A percentile compares a stretch with the other conserved stretches of the same genome.
Conservation (phyloP, 495 filamentous ascomycete genomes). For the Penicillium atrosanguineum region DNA sequence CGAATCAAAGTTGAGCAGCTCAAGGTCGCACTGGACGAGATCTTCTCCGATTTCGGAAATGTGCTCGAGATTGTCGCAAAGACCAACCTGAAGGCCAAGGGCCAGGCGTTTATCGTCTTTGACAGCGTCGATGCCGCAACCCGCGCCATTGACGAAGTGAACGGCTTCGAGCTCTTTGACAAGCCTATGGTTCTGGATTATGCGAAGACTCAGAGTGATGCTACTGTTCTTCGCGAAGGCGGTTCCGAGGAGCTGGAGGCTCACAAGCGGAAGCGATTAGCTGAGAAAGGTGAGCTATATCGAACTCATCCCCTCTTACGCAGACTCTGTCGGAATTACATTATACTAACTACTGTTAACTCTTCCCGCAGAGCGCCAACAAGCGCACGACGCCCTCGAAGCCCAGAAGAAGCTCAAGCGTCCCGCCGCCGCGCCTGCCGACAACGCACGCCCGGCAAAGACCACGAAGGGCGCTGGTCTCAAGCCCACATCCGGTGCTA, state of each 20-base stretch:
- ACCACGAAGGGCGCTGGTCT: slow-evolving; percentile 73
- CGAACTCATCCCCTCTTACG: neutral
- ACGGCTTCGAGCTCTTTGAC: slow-evolving; percentile 91
- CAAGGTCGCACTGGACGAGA: slow-evolving; percentile 66
- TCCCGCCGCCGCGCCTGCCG: slow-evolving; percentile 48
- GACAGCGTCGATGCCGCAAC: slow-evolving; percentile 72
- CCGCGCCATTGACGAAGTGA: slow-evolving; percentile 81
- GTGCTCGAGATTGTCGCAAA: slow-evolving; percentile 93
- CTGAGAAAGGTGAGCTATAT: slow-evolving; percentile 75
- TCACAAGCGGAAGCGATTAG: slow-evolving; percentile 81
- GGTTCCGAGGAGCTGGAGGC: slow-evolving; percentile 78
- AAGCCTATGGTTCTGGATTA: slow-evolving; percentile 89
- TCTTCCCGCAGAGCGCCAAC: slow-evolving; percentile 70
- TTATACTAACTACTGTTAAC: slow-evolving; percentile 3
- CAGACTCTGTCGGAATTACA: neutral
- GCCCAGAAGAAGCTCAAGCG: slow-evolving; percentile 81
- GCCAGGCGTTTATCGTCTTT: slow-evolving; percentile 96
- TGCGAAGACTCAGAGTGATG: slow-evolving; percentile 84
- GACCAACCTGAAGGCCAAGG: slow-evolving; percentile 86
- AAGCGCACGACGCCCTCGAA: slow-evolving; percentile 80
- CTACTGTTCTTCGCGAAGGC: slow-evolving; percentile 71
- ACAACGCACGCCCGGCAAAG: slow-evolving; percentile 64
- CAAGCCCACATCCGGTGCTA: slow-evolving; percentile 70
- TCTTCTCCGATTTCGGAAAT: slow-evolving; percentile 89
- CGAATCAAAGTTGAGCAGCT: slow-evolving; percentile 79